Conservation (phyloP, 176 grass and related monocot genomes). For the Triticum urartu region DNA sequence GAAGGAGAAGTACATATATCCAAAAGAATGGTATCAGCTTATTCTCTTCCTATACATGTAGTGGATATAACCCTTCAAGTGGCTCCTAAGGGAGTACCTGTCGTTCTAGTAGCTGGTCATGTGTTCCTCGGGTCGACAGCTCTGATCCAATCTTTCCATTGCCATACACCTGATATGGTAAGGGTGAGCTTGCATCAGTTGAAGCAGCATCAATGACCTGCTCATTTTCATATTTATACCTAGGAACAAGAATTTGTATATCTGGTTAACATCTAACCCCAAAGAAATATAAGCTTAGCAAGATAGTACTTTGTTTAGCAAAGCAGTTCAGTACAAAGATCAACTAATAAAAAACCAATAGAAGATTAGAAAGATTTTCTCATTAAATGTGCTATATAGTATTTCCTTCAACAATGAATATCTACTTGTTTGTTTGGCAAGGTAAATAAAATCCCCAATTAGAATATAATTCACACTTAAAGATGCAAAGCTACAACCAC, state of each 20-base stretch:
- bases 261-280: slow-evolving; percentile 25
- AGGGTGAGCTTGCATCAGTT: slow-evolving; percentile 90
- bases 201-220: slow-evolving; percentile 95
- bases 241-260: slow-evolving; percentile 51
- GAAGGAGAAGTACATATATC: slow-evolving; percentile 20
- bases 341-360: slow-evolving; percentile 5
- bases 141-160: slow-evolving; percentile 91
- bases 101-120: slow-evolving; percentile 98
- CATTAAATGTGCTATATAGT: neutral
- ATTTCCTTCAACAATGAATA: neutral
- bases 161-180: slow-evolving; percentile 99
- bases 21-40: neutral
- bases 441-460: slow-evolving; percentile 4
- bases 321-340: slow-evolving; percentile 15
- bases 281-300: slow-evolving; percentile 27
- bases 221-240: slow-evolving; percentile 99
- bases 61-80: slow-evolving; percentile 13
- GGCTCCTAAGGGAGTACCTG: slow-evolving; percentile 54
- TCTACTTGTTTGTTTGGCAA: neutral
- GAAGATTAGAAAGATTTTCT: neutral
- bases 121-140: slow-evolving; percentile 76
- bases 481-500: neutral
- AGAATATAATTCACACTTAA: neutral
- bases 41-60: neutral
- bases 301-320: slow-evolving; percentile 1